These are phyloP conservation scores for Clonostachys byssicola DNA, from an alignment of 2,329 filamentous ascomycete species.

Conservation along the genomic window DNA sequence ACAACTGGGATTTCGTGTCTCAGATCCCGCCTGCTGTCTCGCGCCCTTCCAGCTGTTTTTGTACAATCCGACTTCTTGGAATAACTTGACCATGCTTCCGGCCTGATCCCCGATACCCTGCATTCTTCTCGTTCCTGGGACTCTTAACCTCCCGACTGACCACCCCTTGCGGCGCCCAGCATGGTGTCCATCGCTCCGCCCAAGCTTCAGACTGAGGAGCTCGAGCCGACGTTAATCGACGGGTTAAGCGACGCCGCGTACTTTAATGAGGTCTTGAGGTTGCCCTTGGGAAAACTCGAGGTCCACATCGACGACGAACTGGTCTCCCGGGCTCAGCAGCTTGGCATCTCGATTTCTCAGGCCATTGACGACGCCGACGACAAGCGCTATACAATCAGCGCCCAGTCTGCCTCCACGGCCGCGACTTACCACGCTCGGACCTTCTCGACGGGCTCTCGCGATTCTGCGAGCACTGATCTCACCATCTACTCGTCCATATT, in stretches of 20 bases:
- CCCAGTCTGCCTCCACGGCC: conserved; percentile 36
- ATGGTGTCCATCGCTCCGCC: not conserved
- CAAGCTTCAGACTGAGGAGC: conserved; percentile 5
- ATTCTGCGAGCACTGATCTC: conserved; percentile 31
- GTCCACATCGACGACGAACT: conserved; percentile 29
- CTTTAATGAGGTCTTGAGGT: conserved; percentile 29
- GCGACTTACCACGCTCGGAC: conserved; percentile 35
- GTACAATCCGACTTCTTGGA: too few species aligned
- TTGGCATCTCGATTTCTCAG: conserved; percentile 24
- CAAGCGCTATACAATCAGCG: conserved; percentile 28
- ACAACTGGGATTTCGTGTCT: not conserved
- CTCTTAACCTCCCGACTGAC: not conserved
- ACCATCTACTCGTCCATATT: conserved; percentile 38
- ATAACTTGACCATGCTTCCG: too few species aligned
- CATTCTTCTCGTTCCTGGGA: not conserved
- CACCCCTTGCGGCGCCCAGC: not conserved
- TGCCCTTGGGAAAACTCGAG: conserved; percentile 26
- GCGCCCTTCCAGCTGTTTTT: too few species aligned
- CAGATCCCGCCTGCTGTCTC: not conserved
- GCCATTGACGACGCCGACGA: conserved; percentile 12
- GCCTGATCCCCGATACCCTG: not conserved
- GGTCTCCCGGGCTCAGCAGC: conserved; percentile 23
- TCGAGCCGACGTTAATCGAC: conserved; percentile 17
- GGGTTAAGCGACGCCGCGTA: conserved; percentile 25
- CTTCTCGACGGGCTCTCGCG: conserved; percentile 36